phyloP scores from a whole-genome alignment of 1,284 basidiomycete species.

The Singerocomus inundabilis region DNA sequence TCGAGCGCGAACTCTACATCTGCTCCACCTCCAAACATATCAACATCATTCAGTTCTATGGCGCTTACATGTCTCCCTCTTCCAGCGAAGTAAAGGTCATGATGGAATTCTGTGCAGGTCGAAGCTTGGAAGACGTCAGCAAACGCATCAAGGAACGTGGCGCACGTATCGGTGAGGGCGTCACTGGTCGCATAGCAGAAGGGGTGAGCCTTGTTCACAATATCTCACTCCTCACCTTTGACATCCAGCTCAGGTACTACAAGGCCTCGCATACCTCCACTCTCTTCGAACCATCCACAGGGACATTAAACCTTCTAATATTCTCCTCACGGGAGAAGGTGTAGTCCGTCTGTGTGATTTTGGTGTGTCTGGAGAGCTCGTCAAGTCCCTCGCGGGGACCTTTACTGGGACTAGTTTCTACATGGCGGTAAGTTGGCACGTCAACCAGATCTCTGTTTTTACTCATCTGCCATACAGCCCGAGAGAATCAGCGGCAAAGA shows the following conservation, averaged over 20 bases:
- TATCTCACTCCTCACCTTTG: constrained; percentile 11
- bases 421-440: constrained; percentile 83
- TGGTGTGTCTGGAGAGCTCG: constrained; percentile 93
- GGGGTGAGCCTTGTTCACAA: constrained; percentile 54
- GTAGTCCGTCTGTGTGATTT: constrained; percentile 94
- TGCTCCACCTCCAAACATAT: constrained; percentile 82
- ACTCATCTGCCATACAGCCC: constrained; percentile 52
- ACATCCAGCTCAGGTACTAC: constrained; percentile 60
- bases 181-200: constrained; percentile 88
- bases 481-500: constrained; percentile 88
- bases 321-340: constrained; percentile 84
- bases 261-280: constrained; percentile 92
- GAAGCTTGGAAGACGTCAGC: constrained; percentile 84
- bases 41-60: constrained; percentile 92
- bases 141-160: constrained; percentile 82
- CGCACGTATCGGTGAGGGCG: constrained; percentile 86
- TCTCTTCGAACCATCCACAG: constrained; percentile 91
- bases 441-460: neutral
- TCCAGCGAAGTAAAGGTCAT: constrained; percentile 93
- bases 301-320: constrained; percentile 97
- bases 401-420: constrained; percentile 98
- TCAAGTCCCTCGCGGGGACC: constrained; percentile 89
- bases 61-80: constrained; percentile 92
- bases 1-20: constrained; percentile 90
- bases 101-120: constrained; percentile 93